Base-by-base conservation (phyloP, 108 stramenopile genomes). In the Skeletonema grethae region DNA sequence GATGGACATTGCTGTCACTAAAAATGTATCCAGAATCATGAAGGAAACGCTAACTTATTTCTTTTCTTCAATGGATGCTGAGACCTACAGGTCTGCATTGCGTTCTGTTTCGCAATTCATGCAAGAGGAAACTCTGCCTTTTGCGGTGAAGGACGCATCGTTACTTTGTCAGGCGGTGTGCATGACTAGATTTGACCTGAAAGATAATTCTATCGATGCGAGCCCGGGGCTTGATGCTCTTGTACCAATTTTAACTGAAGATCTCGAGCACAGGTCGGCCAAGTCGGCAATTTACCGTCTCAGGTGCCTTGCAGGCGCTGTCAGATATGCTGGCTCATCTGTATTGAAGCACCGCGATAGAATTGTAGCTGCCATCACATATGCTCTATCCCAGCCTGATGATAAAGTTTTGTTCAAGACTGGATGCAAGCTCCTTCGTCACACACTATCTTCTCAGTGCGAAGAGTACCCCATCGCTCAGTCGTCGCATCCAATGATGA, bases 361-460 rank as follows among this genome's bases (percentile, higher is more conserved):
- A 3, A 82, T 96, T 15, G 58, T 55, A 41, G 67, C 76, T 16
- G 81, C 89, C 15, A 77, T 96, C 16, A 70, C 77, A 8, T 88
- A 86, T 70, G 84, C 90, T 12, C 65, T 93, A 1, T 61, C 78
- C 22, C 87, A 87, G 61, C 62, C 82, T 28, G 88, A 94, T 73
- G 90, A 94, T 64, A 82, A 90, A 63, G 76, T 84, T 4, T 39
- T 82, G 5, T 85, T 86, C 77, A 96, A 96, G 69, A 90, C 87
- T 9, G 95, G 92, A 9, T 92, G 91, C 65, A 96, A 96, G 66
- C 85, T 96, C 15, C 76, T 96, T 28, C 82, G 95, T 15, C 93
- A 94, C 70, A 82, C 86, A 3, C 61, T 96, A 39, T 73, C 89
- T 28, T 92, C 93, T 48, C 88, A 91, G 28, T 87, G 85, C 57